Percentiles rank a stretch among this genome's conserved stretches.
Conservation (phyloP, 345 rosid genomes). For the Brassica carinata region DNA sequence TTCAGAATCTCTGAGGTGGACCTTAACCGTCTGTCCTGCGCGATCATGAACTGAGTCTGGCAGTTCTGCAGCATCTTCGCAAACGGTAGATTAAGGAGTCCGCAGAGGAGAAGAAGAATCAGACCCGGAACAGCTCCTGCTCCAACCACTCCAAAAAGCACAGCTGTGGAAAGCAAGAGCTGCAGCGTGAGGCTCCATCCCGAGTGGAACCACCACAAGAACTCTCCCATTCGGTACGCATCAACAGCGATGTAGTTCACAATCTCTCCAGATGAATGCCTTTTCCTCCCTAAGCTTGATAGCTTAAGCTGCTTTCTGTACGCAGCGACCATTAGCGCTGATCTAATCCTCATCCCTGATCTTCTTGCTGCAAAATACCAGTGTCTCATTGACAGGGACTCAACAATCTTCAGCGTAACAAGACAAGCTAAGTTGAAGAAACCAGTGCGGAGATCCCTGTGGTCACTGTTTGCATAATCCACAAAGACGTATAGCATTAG, state of each 20-base stretch:
- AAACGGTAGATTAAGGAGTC: conserved; percentile 59
- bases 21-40: conserved; percentile 71
- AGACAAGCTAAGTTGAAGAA: conserved; percentile 56
- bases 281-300: conserved; percentile 63
- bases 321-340: conserved; percentile 69
- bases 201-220: conserved; percentile 74
- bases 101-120: conserved; percentile 51
- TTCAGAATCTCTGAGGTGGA: conserved; percentile 68
- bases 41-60: conserved; percentile 64
- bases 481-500: conserved; percentile 66
- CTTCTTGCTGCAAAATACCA: conserved; percentile 66
- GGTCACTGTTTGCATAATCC: conserved; percentile 49
- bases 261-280: conserved; percentile 76
- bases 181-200: conserved; percentile 58
- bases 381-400: conserved; percentile 73
- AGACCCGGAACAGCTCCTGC: conserved; percentile 62
- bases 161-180: conserved; percentile 53
- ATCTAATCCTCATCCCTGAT: conserved; percentile 77
- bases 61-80: conserved; percentile 60
- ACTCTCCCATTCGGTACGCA: conserved; percentile 81
- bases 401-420: conserved; percentile 51
- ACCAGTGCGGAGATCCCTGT: conserved; percentile 49
- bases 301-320: conserved; percentile 66
- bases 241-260: conserved; percentile 77
- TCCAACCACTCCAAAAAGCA: conserved; percentile 63